Evolutionary conservation across 1,284 basidiomycete species (phyloP).

Genomic region (Melampsora abietis-canadensis): DNA sequence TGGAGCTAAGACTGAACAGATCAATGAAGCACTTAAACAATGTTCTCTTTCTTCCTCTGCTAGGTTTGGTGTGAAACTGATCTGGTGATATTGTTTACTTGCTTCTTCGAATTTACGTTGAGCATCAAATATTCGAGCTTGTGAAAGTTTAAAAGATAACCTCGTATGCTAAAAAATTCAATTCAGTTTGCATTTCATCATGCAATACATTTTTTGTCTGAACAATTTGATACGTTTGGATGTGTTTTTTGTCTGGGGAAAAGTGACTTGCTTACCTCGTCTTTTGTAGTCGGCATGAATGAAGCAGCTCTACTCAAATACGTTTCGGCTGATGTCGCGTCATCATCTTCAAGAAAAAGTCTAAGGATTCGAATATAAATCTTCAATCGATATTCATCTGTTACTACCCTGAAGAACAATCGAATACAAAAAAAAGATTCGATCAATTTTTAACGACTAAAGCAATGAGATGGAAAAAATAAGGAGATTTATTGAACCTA

Average conservation of each 20-base stretch:
- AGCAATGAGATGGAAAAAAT: neutral
- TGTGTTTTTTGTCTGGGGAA: neutral
- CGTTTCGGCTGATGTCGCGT: constrained; percentile 87
- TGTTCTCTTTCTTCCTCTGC: constrained; percentile 36
- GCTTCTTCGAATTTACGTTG: constrained; percentile 88
- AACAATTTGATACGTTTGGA: neutral
- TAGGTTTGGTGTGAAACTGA: constrained; percentile 74
- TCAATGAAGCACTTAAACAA: constrained; percentile 70
- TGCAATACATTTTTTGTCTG: neutral
- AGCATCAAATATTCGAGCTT: constrained; percentile 87
- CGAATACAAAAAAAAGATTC: neutral
- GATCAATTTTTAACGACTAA: neutral
- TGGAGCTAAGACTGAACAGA: constrained; percentile 92
- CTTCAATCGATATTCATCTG: constrained; percentile 79
- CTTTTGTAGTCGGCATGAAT: constrained; percentile 70
- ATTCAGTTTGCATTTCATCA: neutral
- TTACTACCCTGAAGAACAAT: constrained; percentile 59
- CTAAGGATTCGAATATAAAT: constrained; percentile 92
- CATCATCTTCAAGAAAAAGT: constrained; percentile 89
- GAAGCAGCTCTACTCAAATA: constrained; percentile 94
- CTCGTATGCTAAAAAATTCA: constrained; percentile 24
- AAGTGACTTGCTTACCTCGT: constrained; percentile 64
- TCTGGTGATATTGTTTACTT: constrained; percentile 87
- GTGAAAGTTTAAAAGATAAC: constrained; percentile 51
- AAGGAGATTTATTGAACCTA: constrained; percentile 58